Evolutionary conservation across 306 rosid species (phyloP), one percentile per base, ranked within the genome.

Genomic region (Heteromeles arbutifolia): DNA sequence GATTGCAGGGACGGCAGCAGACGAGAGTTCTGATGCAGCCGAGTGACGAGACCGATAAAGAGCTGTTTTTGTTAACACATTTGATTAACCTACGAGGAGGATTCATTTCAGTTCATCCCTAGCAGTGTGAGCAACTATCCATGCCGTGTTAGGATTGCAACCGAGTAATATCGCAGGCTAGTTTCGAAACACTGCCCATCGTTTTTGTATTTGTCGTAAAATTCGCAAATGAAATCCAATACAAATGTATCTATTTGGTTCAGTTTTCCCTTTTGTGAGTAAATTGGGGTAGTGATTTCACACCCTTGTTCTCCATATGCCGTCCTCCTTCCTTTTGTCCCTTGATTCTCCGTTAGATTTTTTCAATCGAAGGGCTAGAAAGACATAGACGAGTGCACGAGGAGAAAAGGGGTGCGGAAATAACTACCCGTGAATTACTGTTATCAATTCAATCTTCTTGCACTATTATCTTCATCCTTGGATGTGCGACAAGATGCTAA

Each of bases 1-100:
- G 75, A 75, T 17, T 80, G n/a, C 89, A 86, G 97, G 89, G 64
- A 57, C 78, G 22, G 88, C 34, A 12, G 64, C 84, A 61, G 88
- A 75, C 34, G 85, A 79, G 59, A 82, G 70, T 66, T 65, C 87
- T 59, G 84, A 79, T 66, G 81, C 62, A 69, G 78, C 72, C 25
- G 81, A 82, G 50, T 87, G 81, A 89, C 50, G 78, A 11, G 32
- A 9, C 50, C 6, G 65, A 19, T 2, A 25, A 19, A 48, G 18
- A 21, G 63, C 22, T n/a, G 17, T 44, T 48, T 67, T 73, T 79
- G 74, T 77, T 56, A 74, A 73, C 37, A 19, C 34, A 39, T 76
- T 56, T 56, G 74, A 34, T 72, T 28, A 65, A 73, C 72, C 6
- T 21, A 14, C 0, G 7, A 14, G 53, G 53, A 56, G 77, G 77